These are phyloP conservation scores for Nakazawaea molendinolei DNA, from an alignment of 805 yeast species.

Conservation along the genomic window DNA sequence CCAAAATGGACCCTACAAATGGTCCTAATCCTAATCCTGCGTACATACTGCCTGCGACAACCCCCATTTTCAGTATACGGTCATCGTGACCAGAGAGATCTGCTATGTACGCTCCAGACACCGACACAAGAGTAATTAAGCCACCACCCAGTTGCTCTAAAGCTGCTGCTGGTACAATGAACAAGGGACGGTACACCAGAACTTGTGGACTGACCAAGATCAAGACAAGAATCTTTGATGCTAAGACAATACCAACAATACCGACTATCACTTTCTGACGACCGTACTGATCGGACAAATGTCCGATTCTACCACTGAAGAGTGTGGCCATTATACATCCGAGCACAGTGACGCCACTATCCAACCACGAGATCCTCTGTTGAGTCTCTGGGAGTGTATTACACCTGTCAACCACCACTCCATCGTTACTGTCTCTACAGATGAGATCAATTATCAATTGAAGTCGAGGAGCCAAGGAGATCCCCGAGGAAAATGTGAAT, in stretches of 20 bases:
- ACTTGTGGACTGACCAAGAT: slow-evolving; percentile 1
- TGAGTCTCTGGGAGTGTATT: slow-evolving; percentile 24
- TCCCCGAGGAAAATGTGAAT: slow-evolving; percentile 33
- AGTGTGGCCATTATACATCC: slow-evolving; percentile 34
- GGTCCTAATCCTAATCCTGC: slow-evolving; percentile 54
- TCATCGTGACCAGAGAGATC: slow-evolving; percentile 54
- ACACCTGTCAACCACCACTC: slow-evolving; percentile 21
- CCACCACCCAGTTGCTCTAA: slow-evolving; percentile 50
- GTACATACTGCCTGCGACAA: slow-evolving; percentile 44
- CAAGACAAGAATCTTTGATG: neutral
- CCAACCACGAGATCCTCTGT: slow-evolving; percentile 33
- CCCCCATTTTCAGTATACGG: slow-evolving; percentile 45
- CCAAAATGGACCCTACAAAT: slow-evolving; percentile 34
- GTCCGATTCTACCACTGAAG: slow-evolving; percentile 48
- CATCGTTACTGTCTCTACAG: slow-evolving; percentile 25
- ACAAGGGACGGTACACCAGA: slow-evolving; percentile 17
- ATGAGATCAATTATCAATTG: slow-evolving; percentile 31
- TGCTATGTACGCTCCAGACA: slow-evolving; percentile 52
- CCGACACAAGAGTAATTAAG: slow-evolving; percentile 37
- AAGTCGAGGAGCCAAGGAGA: slow-evolving; percentile 32
- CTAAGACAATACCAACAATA: slow-evolving; percentile 3
- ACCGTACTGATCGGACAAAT: slow-evolving; percentile 51
- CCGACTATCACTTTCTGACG: slow-evolving; percentile 36
- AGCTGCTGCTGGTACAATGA: slow-evolving; percentile 34
- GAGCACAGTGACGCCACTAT: slow-evolving; percentile 25